Base-by-base conservation (phyloP, 2,329 filamentous ascomycete species). In the Pleomassaria siparia region DNA sequence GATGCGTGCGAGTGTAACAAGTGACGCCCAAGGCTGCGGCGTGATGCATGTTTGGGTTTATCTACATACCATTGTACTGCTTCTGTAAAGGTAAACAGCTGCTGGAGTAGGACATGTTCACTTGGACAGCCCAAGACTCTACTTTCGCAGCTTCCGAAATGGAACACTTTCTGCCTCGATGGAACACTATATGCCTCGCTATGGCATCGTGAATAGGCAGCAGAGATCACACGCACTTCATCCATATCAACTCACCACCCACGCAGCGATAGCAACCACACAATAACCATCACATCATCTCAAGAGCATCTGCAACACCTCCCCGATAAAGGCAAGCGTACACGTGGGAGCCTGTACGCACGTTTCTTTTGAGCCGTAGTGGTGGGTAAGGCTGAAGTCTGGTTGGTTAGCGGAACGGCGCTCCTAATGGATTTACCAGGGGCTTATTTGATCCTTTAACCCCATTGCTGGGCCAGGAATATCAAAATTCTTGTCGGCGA, bases 341-440 rank as follows among this genome's bases (percentile, higher is more conserved):
- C 64, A 66, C 63, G 64, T 67, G 64, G 62, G 56, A 45, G 29
- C 46, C 52, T 63, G 63, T 62, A 63, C 46, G 53, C 55, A 48
- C 59, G 56, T 63, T 65, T 50, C 46, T 46, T 40, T 40, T 22
- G 47, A 49, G 47, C 56, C 58, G 51, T 51, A 50, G 44, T 60
- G 59, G 61, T 59, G 60, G 60, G 59, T 64, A 66, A 54, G 62
- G 63, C 63, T 67, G 64, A 62, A n/a, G 21, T 49, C 29, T 58
- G 56, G 55, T 63, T 65, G 55, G 64, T 40, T 45, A 46, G 40
- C 12, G 26, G 35, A 44, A 46, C 46, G 32, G 26, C 25, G 20
- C 4, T 36, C 15, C 32, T 26, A 28, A 10, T 11, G n/a, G 25
- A 39, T 18, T 4, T 4, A 6, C 13, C 35, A 37, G 35, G 35